phyloP scores from a whole-genome alignment of 2,329 filamentous ascomycete genomes.

The Parascedosporium putredinis region DNA sequence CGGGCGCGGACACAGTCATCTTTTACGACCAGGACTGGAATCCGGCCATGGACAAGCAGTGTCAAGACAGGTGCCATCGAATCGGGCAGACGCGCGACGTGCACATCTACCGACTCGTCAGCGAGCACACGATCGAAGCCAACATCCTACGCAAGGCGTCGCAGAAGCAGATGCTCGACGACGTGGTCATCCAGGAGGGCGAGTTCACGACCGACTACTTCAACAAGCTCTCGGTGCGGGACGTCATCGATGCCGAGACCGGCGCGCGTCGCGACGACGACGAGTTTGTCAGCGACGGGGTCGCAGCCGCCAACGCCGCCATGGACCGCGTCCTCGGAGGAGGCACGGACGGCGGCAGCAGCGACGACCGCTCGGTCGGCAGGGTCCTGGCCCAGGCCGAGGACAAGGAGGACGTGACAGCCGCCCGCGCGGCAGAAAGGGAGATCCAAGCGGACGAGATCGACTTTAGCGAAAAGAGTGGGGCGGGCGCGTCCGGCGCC shows the following conservation, averaged over 20 bases:
- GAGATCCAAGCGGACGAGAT: slow-evolving; percentile 80
- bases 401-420: slow-evolving; percentile 82
- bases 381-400: slow-evolving; percentile 80
- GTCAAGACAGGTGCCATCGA: slow-evolving; percentile 91
- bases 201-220: slow-evolving; percentile 97
- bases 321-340: slow-evolving; percentile 73
- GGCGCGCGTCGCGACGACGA: slow-evolving; percentile 9
- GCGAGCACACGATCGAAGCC: slow-evolving; percentile 91
- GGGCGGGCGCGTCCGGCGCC: slow-evolving; percentile 31
- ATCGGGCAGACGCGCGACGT: slow-evolving; percentile 97
- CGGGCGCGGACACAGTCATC: slow-evolving; percentile 92
- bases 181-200: slow-evolving; percentile 96
- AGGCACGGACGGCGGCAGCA: slow-evolving; percentile 23
- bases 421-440: slow-evolving; percentile 77
- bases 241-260: slow-evolving; percentile 43
- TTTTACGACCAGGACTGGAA: slow-evolving; percentile 99
- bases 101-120: slow-evolving; percentile 91
- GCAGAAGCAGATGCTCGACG: slow-evolving; percentile 95
- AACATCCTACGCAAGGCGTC: slow-evolving; percentile 95
- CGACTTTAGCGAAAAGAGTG: slow-evolving; percentile 63
- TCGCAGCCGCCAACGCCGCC: slow-evolving; percentile 60
- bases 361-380: slow-evolving; percentile 44
- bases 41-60: slow-evolving; percentile 98
- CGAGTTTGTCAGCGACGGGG: slow-evolving; percentile 42
- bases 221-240: slow-evolving; percentile 63